Evolutionary conservation across 2,329 filamentous ascomycete species (phyloP).

Genomic region (Samsoniella hepiali): DNA sequence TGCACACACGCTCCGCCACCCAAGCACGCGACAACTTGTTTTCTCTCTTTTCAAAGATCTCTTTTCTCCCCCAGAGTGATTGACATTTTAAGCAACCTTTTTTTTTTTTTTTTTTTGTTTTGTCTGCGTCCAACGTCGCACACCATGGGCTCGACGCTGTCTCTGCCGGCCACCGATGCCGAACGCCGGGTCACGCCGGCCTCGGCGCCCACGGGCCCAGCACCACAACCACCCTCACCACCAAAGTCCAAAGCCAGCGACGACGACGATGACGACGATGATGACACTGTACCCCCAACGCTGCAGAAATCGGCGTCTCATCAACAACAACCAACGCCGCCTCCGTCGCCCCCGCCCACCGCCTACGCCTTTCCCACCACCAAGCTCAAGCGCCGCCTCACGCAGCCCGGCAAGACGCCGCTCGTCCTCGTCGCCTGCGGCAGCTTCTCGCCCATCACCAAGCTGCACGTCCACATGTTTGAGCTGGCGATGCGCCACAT

Average conservation of each 20-base stretch:
- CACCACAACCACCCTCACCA: not conserved
- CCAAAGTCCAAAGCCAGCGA: not conserved
- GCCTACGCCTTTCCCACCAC: slow-evolving; percentile 60
- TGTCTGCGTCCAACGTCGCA: not conserved
- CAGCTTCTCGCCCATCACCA: slow-evolving; percentile 71
- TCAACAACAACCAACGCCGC: slow-evolving; percentile 9
- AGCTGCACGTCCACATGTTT: slow-evolving; percentile 81
- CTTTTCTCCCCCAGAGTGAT: not conserved
- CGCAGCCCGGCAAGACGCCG: slow-evolving; percentile 54
- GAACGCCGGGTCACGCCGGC: slow-evolving; percentile 12
- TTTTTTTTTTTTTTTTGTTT: not conserved
- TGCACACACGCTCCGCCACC: slow-evolving; percentile 4
- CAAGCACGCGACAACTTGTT: slow-evolving; percentile 10
- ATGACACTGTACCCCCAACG: not conserved
- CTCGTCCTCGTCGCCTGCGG: slow-evolving; percentile 68
- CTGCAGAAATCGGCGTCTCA: not conserved
- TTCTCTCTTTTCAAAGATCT: not conserved
- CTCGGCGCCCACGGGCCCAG: not conserved
- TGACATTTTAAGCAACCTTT: not conserved
- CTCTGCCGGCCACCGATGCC: slow-evolving; percentile 6
- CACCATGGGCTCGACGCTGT: slow-evolving; percentile 15
- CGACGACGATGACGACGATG: not conserved
- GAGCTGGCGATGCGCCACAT: slow-evolving; percentile 79
- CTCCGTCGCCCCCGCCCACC: slow-evolving; percentile 23
- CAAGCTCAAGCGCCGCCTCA: slow-evolving; percentile 51